phyloP scores from a whole-genome alignment of 1,284 basidiomycete species.

The Inonotus hispidus region DNA sequence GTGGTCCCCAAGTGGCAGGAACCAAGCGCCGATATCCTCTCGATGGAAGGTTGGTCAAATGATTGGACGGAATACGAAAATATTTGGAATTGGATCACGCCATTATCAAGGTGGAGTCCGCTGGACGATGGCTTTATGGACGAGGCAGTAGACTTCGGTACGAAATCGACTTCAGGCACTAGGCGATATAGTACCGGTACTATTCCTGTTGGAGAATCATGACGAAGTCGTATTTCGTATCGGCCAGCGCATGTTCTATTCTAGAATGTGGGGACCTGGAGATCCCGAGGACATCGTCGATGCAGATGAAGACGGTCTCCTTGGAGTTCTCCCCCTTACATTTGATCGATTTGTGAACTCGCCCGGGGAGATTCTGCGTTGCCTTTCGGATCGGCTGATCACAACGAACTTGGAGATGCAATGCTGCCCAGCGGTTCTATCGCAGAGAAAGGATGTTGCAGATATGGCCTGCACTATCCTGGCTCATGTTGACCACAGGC shows the following conservation, averaged over 20 bases:
- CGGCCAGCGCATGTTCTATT: not conserved
- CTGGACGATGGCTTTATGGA: not conserved
- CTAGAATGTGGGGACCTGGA: not conserved
- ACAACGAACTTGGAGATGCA: not conserved
- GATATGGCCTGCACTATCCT: no score
- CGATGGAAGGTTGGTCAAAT: conserved; percentile 1
- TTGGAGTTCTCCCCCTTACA: not conserved
- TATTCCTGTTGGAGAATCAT: not conserved
- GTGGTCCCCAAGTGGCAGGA: not conserved
- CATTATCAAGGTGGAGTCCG: conserved; percentile 3
- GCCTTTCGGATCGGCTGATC: not conserved
- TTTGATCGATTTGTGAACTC: not conserved
- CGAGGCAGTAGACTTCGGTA: not conserved
- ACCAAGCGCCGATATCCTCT: not conserved
- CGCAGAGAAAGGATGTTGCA: no score
- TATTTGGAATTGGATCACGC: not conserved
- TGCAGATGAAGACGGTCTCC: not conserved
- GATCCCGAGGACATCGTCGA: not conserved
- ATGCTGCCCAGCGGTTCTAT: no score
- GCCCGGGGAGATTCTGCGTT: not conserved
- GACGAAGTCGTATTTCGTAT: not conserved
- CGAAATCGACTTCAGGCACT: not conserved
- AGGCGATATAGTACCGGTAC: conserved; percentile 2
- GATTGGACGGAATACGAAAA: conserved; percentile 6
- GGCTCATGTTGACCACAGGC: no score